Evolutionary conservation across 306 rosid species (phyloP).

Genomic region (Vigna trinervia): DNA sequence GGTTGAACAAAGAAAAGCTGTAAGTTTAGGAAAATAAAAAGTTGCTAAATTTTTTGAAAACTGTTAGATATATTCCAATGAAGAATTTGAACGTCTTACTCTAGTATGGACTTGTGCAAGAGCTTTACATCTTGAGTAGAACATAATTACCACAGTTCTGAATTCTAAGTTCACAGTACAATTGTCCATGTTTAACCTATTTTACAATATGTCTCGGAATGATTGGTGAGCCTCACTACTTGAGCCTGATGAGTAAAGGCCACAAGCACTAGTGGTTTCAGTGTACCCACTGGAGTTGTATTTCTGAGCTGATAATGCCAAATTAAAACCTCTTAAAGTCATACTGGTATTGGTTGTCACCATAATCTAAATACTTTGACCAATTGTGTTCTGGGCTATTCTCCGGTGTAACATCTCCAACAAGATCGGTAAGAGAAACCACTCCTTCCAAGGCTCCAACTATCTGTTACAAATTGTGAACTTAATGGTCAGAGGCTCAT

Average conservation of each 20-base stretch:
- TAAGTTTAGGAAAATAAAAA: not conserved
- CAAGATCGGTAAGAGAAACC: slow-evolving; percentile 52
- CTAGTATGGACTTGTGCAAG: not conserved
- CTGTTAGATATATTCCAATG: not conserved
- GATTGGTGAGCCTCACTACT: slow-evolving; percentile 45
- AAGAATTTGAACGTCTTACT: slow-evolving; percentile 16
- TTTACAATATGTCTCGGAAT: not conserved
- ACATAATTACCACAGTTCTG: not conserved
- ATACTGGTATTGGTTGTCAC: slow-evolving; percentile 36
- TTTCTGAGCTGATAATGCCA: slow-evolving; percentile 33
- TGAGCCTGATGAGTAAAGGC: slow-evolving; percentile 37
- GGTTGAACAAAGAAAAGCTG: too few species aligned
- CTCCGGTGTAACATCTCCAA: slow-evolving; percentile 40
- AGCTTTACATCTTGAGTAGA: slow-evolving; percentile 9
- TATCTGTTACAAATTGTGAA: slow-evolving; percentile 42
- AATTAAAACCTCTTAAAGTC: slow-evolving; percentile 37
- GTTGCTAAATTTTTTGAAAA: not conserved
- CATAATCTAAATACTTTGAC: slow-evolving; percentile 44
- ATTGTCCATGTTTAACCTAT: not conserved
- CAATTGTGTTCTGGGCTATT: slow-evolving; percentile 40
- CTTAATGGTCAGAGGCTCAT: not conserved
- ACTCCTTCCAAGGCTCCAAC: slow-evolving; percentile 64
- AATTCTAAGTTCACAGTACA: not conserved
- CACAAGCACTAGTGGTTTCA: slow-evolving; percentile 39
- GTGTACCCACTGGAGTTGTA: not conserved